Evolutionary conservation across 495 filamentous ascomycete genomes (phyloP).

Genomic region (Penicillium cinerascens): DNA sequence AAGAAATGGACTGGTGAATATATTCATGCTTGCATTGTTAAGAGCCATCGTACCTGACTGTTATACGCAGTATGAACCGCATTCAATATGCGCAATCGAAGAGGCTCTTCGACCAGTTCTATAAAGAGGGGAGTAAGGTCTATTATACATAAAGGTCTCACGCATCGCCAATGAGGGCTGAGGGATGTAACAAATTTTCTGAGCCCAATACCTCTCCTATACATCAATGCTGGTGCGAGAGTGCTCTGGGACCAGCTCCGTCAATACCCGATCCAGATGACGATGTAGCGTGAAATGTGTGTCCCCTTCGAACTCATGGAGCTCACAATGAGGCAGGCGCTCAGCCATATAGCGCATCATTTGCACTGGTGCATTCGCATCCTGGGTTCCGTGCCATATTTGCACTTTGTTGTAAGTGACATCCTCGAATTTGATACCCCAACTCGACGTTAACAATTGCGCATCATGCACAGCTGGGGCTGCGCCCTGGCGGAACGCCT

Average conservation of each 20-base stretch:
- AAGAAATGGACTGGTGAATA: too few species aligned
- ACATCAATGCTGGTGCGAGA: background rate
- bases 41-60: background rate
- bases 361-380: conserved; percentile 8
- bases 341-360: conserved; percentile 19
- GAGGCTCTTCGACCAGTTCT: background rate
- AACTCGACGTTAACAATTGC: conserved; percentile 5
- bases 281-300: conserved; percentile 20
- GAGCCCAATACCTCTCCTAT: background rate
- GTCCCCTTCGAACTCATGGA: conserved; percentile 11
- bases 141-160: background rate
- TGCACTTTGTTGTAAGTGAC: conserved; percentile 2
- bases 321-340: conserved; percentile 9
- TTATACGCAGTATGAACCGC: background rate
- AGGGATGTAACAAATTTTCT: background rate
- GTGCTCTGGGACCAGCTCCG: conserved; percentile 9
- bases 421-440: conserved; percentile 9
- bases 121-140: background rate
- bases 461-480: conserved; percentile 6
- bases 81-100: background rate
- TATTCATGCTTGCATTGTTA: background rate
- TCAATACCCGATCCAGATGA: conserved; percentile 10
- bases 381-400: conserved; percentile 10
- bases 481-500: conserved; percentile 25
- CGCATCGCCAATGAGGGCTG: background rate